phyloP scores from a whole-genome alignment of 441 rosid genomes.

The Syzygium malaccense region DNA sequence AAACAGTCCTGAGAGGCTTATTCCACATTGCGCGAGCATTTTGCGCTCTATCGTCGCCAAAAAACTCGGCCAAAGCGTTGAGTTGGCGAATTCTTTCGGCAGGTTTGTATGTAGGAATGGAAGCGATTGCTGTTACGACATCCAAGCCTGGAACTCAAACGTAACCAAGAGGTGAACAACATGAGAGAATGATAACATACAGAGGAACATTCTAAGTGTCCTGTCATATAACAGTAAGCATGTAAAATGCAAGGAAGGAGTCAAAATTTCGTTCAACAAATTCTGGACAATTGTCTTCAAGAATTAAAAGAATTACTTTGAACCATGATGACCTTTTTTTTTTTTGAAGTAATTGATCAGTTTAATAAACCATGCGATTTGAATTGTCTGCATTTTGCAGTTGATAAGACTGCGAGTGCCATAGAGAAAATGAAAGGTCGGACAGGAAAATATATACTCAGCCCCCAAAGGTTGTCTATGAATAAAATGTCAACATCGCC shows the following conservation, averaged over 20 bases:
- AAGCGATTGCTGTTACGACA: slow-evolving; percentile 63
- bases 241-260: neutral
- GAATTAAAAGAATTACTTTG: neutral
- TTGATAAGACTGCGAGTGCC: neutral
- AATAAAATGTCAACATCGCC: neutral
- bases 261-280: neutral
- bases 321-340: neutral
- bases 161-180: neutral
- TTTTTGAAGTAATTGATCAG: neutral
- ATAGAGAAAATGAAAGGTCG: neutral
- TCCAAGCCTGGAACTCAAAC: slow-evolving; percentile 48
- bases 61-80: slow-evolving; percentile 63
- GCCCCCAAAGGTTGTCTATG: neutral
- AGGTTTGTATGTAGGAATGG: slow-evolving; percentile 72
- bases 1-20: slow-evolving; percentile 68
- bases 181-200: neutral
- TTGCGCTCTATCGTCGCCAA: slow-evolving; percentile 85
- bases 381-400: neutral
- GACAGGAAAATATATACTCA: neutral
- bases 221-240: neutral
- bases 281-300: neutral
- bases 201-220: neutral
- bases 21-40: slow-evolving; percentile 67
- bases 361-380: neutral
- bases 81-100: slow-evolving; percentile 54